Evolutionary conservation across 768 basidiomycete species (phyloP), one percentile per base, ranked within the genome.

Genomic region (Royoungia palumana): DNA sequence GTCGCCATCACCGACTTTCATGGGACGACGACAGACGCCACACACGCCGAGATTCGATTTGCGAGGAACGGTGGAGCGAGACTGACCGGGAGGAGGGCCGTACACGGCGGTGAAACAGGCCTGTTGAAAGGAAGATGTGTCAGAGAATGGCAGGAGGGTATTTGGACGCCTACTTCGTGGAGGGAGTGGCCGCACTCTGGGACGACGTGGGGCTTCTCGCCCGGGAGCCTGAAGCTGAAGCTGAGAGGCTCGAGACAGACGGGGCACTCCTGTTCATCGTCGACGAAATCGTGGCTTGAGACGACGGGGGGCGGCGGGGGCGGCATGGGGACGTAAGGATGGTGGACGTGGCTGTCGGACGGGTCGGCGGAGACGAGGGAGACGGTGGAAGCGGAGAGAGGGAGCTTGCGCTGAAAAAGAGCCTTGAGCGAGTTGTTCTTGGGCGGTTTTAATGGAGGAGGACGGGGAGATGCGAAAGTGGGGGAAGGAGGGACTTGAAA

Each of bases 31-130:
- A 65, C 96, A 99, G 3, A 98, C 93, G 34, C 96, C 96, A 58
- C 96, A 99, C 16, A 99, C 90, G 17, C 96, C 96, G 20, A 96
- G 73, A 63, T 90, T 87, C 39, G 88, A 74, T 70, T 88, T 83
- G 67, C 81, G 74, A 22, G 87, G 76, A 7, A 80, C 66, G 44
- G 82, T 65, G 42, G 76, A 70, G 58, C 72, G 79, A 28, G 72
- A 74, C 58, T 79, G 77, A 50, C 66, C 77, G 13, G 85, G 83
- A 11, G 87, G 85, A 6, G 90, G 90, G 13, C 94, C 95, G 67
- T 99, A 99, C 5, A 98, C 95, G 6, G 93, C 92, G 14, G 85
- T 89, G 67, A 97, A 98, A 69, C 96, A 99, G 14, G 93, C 95
- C 89, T 95, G 45, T 28, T 16, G n/a, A 36, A 25, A 1, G 19